These are phyloP conservation scores for Orbilia brochopaga DNA, from an alignment of 2,329 filamentous ascomycete genomes.

Conservation along the genomic window DNA sequence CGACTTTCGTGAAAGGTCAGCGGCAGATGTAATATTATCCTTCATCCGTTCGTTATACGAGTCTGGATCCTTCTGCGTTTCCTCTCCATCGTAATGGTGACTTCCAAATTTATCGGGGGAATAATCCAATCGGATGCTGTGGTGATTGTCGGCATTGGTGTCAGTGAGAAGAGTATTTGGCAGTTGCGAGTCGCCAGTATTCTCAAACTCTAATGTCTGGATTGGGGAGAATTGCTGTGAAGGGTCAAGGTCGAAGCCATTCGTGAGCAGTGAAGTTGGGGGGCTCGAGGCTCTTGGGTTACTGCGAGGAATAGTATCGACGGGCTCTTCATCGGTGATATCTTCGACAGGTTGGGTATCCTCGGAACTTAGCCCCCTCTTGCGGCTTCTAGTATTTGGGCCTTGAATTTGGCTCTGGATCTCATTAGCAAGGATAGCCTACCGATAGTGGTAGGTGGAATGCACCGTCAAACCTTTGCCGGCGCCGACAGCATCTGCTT, in stretches of 20 bases:
- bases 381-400: constrained; percentile 3
- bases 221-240: constrained; percentile 6
- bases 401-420: constrained; percentile 9
- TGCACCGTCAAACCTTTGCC: constrained; percentile 9
- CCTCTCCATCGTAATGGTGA: constrained; percentile 19
- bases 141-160: constrained; percentile 1
- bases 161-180: constrained; percentile 27
- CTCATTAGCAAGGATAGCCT: constrained; percentile 16
- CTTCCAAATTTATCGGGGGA: constrained; percentile 24
- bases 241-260: constrained; percentile 5
- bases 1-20: constrained; percentile 7
- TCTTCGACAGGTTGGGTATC: constrained; percentile 22
- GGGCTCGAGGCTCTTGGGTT: constrained; percentile 10
- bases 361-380: constrained; percentile 16
- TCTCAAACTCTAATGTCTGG: constrained; percentile 3
- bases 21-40: constrained; percentile 13
- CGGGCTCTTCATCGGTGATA: constrained; percentile 16
- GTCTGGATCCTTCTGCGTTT: constrained; percentile 30
- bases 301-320: constrained; percentile 1
- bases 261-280: constrained; percentile 7
- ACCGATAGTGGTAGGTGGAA: constrained; percentile 21
- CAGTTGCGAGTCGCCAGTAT: constrained; percentile 19
- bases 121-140: constrained; percentile 27
- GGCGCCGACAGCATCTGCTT: constrained; percentile 8
- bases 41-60: constrained; percentile 34